A percentile compares a stretch with the other conserved stretches of the same genome.
Conservation (phyloP, 768 basidiomycete species). For the Pleurotus sapidus region DNA sequence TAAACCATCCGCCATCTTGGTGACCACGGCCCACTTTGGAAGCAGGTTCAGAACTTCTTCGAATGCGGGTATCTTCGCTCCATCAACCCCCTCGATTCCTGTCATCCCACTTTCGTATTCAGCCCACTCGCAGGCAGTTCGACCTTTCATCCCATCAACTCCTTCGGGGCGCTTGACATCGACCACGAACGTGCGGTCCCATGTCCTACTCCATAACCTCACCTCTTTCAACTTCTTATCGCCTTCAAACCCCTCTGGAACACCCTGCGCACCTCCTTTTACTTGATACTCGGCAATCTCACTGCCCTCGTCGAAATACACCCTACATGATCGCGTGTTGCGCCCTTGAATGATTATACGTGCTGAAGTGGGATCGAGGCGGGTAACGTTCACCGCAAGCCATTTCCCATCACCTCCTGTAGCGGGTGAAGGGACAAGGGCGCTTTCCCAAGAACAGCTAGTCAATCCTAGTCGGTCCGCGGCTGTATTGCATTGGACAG, state of each 20-base stretch:
- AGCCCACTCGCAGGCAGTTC: slow-evolving; percentile 51
- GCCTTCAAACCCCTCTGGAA: slow-evolving; percentile 39
- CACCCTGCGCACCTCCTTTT: slow-evolving; percentile 21
- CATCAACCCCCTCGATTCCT: slow-evolving; percentile 25
- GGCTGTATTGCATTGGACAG: slow-evolving; percentile 26
- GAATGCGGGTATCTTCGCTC: slow-evolving; percentile 43
- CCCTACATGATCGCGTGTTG: slow-evolving; percentile 62
- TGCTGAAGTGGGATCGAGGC: slow-evolving; percentile 43
- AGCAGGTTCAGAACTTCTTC: slow-evolving; percentile 48
- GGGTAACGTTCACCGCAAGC: slow-evolving; percentile 40
- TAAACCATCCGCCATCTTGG: slow-evolving; percentile 38
- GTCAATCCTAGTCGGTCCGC: slow-evolving; percentile 31
- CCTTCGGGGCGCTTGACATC: slow-evolving; percentile 34
- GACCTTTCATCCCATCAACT: slow-evolving; percentile 27
- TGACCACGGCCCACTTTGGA: slow-evolving; percentile 48
- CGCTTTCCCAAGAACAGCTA: slow-evolving; percentile 48
- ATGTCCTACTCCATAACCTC: slow-evolving; percentile 51
- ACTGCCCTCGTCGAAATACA: slow-evolving; percentile 49
- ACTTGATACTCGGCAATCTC: slow-evolving; percentile 42
- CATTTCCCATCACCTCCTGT: slow-evolving; percentile 23
- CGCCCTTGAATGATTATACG: slow-evolving; percentile 46
- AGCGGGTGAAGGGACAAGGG: slow-evolving; percentile 36
- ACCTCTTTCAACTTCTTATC: slow-evolving; percentile 31
- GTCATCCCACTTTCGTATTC: slow-evolving; percentile 46
- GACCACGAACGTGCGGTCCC: slow-evolving; percentile 46